Conservation (phyloP, 2,329 filamentous ascomycete species). For the Colletotrichum plurivorum region DNA sequence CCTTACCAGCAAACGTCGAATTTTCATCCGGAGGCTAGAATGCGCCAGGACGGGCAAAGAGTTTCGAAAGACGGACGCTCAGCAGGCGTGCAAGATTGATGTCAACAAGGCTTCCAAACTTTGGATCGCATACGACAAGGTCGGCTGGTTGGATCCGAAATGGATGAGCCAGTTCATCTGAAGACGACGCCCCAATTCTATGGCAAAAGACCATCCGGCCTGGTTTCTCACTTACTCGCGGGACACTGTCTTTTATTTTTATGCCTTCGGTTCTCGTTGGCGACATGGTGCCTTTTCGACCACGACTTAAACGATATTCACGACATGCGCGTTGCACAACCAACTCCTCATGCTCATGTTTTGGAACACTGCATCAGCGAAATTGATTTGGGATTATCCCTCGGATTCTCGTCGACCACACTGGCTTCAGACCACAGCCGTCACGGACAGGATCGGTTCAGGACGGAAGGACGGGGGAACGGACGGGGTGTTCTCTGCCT, state of each 20-base stretch:
- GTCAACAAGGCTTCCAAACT: conserved; percentile 97
- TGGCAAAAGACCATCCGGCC: conserved; percentile 43
- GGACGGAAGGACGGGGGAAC: not conserved
- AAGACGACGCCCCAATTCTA: conserved; percentile 23
- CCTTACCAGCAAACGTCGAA: conserved; percentile 91
- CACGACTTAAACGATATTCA: conserved; percentile 2
- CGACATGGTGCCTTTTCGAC: not conserved
- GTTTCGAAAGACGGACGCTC: conserved; percentile 95
- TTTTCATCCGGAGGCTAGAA: conserved; percentile 84
- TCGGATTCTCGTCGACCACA: not conserved
- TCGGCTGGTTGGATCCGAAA: conserved; percentile 80
- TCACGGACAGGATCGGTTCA: not conserved
- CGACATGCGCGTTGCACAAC: not conserved
- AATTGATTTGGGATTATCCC: conserved; percentile 21
- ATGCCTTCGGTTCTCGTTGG: not conserved
- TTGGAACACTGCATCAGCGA: conserved; percentile 33
- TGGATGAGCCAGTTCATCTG: conserved; percentile 58
- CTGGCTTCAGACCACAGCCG: not conserved
- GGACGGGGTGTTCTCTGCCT: not conserved
- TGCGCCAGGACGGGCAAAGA: conserved; percentile 79
- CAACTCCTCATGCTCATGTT: not conserved
- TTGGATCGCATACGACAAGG: conserved; percentile 89
- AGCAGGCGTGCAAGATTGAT: conserved; percentile 97
- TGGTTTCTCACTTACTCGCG: conserved; percentile 30
- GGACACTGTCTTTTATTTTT: not conserved